phyloP scores from a whole-genome alignment of 2,329 filamentous ascomycete species.

The Nectriaceae sp. region DNA sequence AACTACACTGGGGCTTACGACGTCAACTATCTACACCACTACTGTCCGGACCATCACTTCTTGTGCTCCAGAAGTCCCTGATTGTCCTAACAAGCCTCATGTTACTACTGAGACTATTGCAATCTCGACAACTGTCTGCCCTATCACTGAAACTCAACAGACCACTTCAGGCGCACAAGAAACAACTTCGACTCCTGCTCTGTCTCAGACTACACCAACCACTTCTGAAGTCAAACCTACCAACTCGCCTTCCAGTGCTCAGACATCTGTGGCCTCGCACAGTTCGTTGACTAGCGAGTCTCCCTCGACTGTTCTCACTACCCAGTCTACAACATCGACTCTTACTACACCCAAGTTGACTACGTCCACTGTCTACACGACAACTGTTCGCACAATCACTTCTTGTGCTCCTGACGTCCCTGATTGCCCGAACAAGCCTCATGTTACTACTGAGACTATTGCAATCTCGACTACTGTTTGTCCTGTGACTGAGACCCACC shows the following conservation, averaged over 20 bases:
- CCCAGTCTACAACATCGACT: neutral
- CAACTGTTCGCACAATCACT: neutral
- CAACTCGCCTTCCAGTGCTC: neutral
- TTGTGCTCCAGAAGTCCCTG: too few relatives aligned
- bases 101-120: too few relatives aligned
- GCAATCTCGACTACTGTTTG: too few relatives aligned
- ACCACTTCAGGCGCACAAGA: neutral
- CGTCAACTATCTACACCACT: too few relatives aligned
- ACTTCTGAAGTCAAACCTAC: neutral
- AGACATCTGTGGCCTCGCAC: neutral
- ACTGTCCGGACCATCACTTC: too few relatives aligned
- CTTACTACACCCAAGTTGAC: neutral
- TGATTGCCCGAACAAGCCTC: neutral
- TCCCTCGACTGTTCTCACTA: neutral
- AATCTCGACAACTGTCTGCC: conserved; percentile 42
- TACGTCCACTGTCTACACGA: neutral
- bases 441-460: too few relatives aligned
- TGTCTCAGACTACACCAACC: neutral
- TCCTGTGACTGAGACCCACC: neutral
- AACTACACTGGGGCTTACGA: neutral
- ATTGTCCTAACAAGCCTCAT: conserved; percentile 30
- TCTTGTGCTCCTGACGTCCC: neutral
- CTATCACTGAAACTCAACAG: conserved; percentile 26
- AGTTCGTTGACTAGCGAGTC: neutral
- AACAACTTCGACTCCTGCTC: neutral